A percentile compares a stretch with the other conserved stretches of the same genome.
These are phyloP conservation scores for Phytophthora aleatoria DNA, from an alignment of 352 stramenopile genomes.

Conservation along the genomic window DNA sequence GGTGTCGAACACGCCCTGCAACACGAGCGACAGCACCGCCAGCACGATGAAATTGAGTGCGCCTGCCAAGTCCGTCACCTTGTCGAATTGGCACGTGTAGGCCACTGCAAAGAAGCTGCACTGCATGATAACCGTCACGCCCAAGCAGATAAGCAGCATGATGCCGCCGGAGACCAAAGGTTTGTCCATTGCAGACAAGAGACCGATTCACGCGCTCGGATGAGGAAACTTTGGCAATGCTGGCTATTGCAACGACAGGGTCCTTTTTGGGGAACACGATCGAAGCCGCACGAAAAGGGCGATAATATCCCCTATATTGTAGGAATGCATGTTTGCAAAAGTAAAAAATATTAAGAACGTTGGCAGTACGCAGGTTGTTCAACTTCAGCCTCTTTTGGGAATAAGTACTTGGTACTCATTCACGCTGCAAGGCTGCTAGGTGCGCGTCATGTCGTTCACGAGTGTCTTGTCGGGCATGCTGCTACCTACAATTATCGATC, in stretches of 20 bases:
- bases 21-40: constrained; percentile 51
- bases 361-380: no score
- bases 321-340: not conserved
- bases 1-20: constrained; percentile 49
- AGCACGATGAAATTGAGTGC: constrained; percentile 67
- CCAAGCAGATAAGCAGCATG: constrained; percentile 56
- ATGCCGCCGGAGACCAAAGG: constrained; percentile 31
- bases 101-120: constrained; percentile 65
- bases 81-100: constrained; percentile 68
- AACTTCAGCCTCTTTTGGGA: no score
- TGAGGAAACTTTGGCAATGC: constrained; percentile 2
- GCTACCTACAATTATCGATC: not conserved
- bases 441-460: no score
- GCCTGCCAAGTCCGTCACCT: constrained; percentile 66
- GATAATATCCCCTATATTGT: no score
- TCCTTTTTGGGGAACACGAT: constrained; percentile 11
- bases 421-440: not conserved
- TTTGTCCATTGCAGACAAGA: constrained; percentile 17
- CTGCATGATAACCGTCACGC: constrained; percentile 56
- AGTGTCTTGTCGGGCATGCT: not conserved
- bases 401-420: not conserved
- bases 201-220: not conserved
- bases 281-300: constrained; percentile 12
- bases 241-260: not conserved
- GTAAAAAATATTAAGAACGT: no score